A percentile compares a stretch with the other conserved stretches of the same genome.
phyloP scores from a whole-genome alignment of 805 yeast genomes.

The Metschnikowia peoriensis region DNA sequence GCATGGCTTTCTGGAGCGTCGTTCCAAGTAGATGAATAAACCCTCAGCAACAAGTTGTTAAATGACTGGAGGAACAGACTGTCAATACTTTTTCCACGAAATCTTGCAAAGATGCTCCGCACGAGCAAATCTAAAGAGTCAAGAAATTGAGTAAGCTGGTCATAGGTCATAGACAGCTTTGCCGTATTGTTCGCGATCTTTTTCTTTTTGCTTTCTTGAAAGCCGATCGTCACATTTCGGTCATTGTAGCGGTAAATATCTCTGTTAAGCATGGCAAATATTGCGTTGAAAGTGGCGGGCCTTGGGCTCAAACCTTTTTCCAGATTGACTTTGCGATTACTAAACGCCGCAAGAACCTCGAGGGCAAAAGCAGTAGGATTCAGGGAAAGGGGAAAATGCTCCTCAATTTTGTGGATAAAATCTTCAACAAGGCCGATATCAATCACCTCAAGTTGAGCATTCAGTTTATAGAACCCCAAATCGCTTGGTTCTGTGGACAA shows the following conservation, averaged over 20 bases:
- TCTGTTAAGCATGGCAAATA: constrained; percentile 29
- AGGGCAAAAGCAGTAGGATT: constrained; percentile 23
- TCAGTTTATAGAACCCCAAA: background rate
- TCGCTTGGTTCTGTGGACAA: background rate
- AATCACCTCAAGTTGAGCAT: constrained; percentile 13
- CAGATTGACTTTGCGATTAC: constrained; percentile 16
- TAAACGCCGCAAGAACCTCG: constrained; percentile 27
- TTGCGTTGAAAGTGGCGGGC: constrained; percentile 28
- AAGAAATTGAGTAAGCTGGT: constrained; percentile 24
- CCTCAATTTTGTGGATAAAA: constrained; percentile 33
- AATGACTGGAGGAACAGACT: constrained; percentile 22
- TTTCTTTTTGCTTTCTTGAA: constrained; percentile 10
- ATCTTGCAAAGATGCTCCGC: constrained; percentile 22
- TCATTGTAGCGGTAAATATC: constrained; percentile 31
- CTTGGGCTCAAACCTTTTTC: constrained; percentile 22
- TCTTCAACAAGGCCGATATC: constrained; percentile 34
- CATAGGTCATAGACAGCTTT: constrained; percentile 23
- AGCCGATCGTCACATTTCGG: constrained; percentile 23
- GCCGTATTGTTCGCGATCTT: constrained; percentile 25
- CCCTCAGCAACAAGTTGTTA: constrained; percentile 24
- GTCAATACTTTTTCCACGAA: constrained; percentile 12
- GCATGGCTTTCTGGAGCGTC: constrained; percentile 15
- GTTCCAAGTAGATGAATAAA: constrained; percentile 29
- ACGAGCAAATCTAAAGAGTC: constrained; percentile 24
- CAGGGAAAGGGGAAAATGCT: constrained; percentile 18